Percentiles rank a stretch among this genome's conserved stretches.
Evolutionary conservation across 352 stramenopile species (phyloP).

Genomic region (Pythium inflatum): DNA sequence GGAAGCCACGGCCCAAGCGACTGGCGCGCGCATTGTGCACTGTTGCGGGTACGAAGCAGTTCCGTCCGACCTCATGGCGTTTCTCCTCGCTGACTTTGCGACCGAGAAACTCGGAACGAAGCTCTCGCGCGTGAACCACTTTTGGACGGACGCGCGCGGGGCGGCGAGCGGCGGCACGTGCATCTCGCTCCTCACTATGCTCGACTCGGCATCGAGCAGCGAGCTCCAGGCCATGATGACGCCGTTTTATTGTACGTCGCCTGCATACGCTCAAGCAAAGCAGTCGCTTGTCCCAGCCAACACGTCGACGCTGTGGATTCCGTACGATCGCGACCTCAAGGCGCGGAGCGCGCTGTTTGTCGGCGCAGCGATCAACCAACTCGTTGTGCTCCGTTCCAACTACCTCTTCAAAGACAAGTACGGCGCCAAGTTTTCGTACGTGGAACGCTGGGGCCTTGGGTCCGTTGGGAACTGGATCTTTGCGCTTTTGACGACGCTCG

Average conservation of each 20-base stretch:
- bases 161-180: constrained; percentile 54
- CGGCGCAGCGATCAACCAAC: constrained; percentile 73
- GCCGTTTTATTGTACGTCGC: constrained; percentile 47
- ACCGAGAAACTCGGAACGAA: constrained; percentile 37
- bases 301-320: constrained; percentile 35
- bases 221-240: constrained; percentile 34
- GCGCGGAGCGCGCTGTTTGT: constrained; percentile 59
- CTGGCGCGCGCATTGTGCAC: constrained; percentile 75
- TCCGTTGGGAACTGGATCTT: constrained; percentile 35
- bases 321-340: constrained; percentile 61
- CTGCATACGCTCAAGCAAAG: constrained; percentile 32
- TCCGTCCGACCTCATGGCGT: constrained; percentile 72
- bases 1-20: constrained; percentile 49
- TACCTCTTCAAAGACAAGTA: constrained; percentile 58
- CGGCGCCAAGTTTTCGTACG: constrained; percentile 51
- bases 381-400: constrained; percentile 68
- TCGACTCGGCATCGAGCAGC: constrained; percentile 19
- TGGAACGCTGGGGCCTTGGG: constrained; percentile 46
- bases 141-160: constrained; percentile 39
- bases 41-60: constrained; percentile 87
- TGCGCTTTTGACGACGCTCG: constrained; percentile 33
- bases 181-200: constrained; percentile 40
- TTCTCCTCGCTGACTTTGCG: constrained; percentile 60
- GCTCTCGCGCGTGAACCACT: constrained; percentile 36
- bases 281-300: constrained; percentile 26